Conservation (phyloP, 1,284 basidiomycete species). For the Heterobasidion irregulare region DNA sequence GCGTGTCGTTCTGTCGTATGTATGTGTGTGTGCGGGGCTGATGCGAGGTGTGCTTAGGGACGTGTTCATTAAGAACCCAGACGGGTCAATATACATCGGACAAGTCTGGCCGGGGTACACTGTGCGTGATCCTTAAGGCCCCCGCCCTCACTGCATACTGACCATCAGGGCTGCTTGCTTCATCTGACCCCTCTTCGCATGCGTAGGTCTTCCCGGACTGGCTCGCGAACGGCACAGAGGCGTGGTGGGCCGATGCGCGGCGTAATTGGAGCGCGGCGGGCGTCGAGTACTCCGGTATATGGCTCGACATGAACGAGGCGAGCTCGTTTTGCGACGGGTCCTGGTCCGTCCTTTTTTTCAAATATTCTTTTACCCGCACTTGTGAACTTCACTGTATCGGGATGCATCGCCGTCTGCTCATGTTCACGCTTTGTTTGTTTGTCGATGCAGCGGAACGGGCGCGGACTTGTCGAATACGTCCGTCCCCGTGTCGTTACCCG, state of each 20-base stretch:
- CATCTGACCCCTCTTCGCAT: neutral
- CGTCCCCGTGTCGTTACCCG: slow-evolving; percentile 40
- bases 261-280: slow-evolving; percentile 52
- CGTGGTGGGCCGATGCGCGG: slow-evolving; percentile 53
- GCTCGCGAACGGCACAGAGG: slow-evolving; percentile 49
- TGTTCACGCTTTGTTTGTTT: neutral
- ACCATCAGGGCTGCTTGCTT: too few relatives aligned
- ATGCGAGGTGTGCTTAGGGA: slow-evolving; percentile 26
- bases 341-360: slow-evolving; percentile 34
- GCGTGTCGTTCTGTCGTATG: slow-evolving; percentile 8
- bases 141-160: neutral
- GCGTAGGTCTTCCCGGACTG: slow-evolving; percentile 54
- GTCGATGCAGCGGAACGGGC: slow-evolving; percentile 35
- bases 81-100: slow-evolving; percentile 59
- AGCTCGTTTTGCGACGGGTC: slow-evolving; percentile 58
- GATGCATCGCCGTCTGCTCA: neutral
- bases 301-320: slow-evolving; percentile 73
- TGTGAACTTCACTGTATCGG: too few relatives aligned
- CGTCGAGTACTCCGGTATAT: slow-evolving; percentile 59
- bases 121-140: slow-evolving; percentile 15
- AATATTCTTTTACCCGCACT: too few relatives aligned
- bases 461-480: slow-evolving; percentile 41
- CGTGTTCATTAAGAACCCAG: slow-evolving; percentile 59
- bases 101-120: slow-evolving; percentile 55
- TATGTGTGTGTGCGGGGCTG: neutral